Evolutionary conservation across 73 alveolate genomes (phyloP), one percentile per base, ranked within the genome.

Genomic region (Urostyla sp.): DNA sequence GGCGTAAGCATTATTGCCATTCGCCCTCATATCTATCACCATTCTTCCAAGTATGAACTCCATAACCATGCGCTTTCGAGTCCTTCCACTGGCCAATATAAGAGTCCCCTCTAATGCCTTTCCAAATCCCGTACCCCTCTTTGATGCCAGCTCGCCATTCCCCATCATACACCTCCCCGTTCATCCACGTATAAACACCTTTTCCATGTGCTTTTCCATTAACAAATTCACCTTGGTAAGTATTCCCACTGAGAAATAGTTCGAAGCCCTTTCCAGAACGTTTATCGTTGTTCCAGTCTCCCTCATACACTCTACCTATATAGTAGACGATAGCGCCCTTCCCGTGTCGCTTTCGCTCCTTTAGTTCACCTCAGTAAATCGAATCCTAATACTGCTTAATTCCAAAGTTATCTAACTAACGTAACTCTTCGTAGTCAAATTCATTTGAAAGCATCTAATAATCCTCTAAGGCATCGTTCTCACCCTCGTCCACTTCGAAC

Each of bases 1-100:
- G 61, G 50, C 87, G 88, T 20, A 82, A 48, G 77, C 93, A 87
- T 0, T 57, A 81, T 35, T 61, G 37, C 79, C 93, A 88, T 24
- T 91, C 77, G n/a, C 99, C 99, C 55, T 88, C 97, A 83, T 94
- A 95, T 28, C 87, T 73, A 73, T 93, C 97, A 55, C 99, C 99
- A 27, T 90, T 88, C 38, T 84, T 77, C 93, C 94, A 91, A 40
- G 74, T 73, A 85, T 93, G 96, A 44, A 86, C 95, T 23, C 99
- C 99, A 74, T 82, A 94, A 6, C 99, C 99, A 63, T 91, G 91
- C 23, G 98, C 95, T 50, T 91, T 72, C n/a, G 67, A 27, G n/a
- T 45, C 35, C 20, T 20, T 51, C 84, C 84, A 72, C 38, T 45
- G 24, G 11, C 84, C 84, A 6, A 72, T 72, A 72, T 72, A 72